These are phyloP conservation scores for Chaetomiaceae sp. DNA, from an alignment of 2,329 filamentous ascomycete species.

Conservation along the genomic window DNA sequence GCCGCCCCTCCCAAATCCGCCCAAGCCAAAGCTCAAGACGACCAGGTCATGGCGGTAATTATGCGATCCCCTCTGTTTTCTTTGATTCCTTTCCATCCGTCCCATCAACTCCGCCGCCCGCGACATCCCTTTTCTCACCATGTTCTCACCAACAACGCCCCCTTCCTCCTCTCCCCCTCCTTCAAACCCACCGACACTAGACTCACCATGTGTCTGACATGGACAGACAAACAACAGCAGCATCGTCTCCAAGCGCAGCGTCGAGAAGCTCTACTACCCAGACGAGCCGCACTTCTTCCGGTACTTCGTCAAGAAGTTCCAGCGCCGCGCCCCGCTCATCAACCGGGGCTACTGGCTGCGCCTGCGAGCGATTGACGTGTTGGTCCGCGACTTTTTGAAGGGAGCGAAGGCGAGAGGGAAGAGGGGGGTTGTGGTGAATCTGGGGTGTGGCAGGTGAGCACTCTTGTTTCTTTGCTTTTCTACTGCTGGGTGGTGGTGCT, in stretches of 20 bases:
- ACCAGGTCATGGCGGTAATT: slow-evolving; percentile 48
- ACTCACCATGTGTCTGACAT: too few relatives aligned
- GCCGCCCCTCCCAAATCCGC: slow-evolving; percentile 13
- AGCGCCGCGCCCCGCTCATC: slow-evolving; percentile 79
- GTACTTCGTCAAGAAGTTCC: slow-evolving; percentile 80
- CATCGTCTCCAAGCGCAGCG: slow-evolving; percentile 87
- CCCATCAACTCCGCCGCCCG: too few relatives aligned
- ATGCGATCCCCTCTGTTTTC: slow-evolving; percentile 26
- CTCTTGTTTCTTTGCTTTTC: background rate
- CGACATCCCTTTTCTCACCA: too few relatives aligned
- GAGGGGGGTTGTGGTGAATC: slow-evolving; percentile 73
- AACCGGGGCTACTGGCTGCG: slow-evolving; percentile 87
- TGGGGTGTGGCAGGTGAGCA: slow-evolving; percentile 87
- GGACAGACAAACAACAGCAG: slow-evolving; percentile 88
- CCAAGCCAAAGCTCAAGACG: slow-evolving; percentile 37
- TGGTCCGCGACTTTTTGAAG: slow-evolving; percentile 67
- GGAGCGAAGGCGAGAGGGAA: slow-evolving; percentile 36
- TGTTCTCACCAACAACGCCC: background rate
- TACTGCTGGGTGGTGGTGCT: background rate
- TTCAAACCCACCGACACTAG: background rate
- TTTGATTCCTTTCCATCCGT: background rate
- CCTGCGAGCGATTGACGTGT: slow-evolving; percentile 74
- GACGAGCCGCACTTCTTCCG: slow-evolving; percentile 78
- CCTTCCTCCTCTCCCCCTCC: background rate
- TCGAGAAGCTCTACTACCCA: slow-evolving; percentile 81